Base-by-base conservation (phyloP, 805 yeast species). In the Wickerhamomyces chambardii region DNA sequence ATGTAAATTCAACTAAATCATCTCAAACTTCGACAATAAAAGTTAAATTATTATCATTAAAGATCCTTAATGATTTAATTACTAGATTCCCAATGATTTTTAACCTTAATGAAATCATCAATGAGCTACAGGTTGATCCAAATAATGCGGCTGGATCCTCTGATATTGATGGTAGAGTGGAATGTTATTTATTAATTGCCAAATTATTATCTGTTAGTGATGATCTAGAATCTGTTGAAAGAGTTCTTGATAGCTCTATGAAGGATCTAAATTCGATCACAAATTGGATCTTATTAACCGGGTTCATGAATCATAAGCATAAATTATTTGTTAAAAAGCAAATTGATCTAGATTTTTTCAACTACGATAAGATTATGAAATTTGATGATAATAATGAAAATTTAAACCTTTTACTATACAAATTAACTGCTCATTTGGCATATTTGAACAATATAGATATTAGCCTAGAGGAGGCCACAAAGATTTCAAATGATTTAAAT, bases 201-300 rank as follows among this genome's bases (percentile, higher is more conserved):
- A 62, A 52, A 33, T 33, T 63, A 18, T 48, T 63, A 2, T 47
- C 51, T 8, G 40, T 51, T 6, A 58, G 66, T 2, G 58, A 58
- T 28, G 55, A 55, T 25, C 51, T 49, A 57, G 44, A 52, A 65
- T 45, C 49, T 62, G 28, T 33, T 70, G 32, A 52, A 24, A 24
- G 27, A 24, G 4, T 5, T 24, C 27, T 24, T 24, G 27, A 24
- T 12, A 11, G n/a, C n/a, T 24, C 12, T 11, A 24, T 24, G 27
- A 24, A 24, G 12, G 12, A 24, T 24, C 12, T 24, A 24, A 12
- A 5, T 12, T 24, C 27, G 12, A 24, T 24, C 5, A 10, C 70
- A 30, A 56, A 84, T 29, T 83, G 92, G 90, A 65, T 73, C 14
- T 47, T 79, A 17, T 47, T 83, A 17, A 62, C 67, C 40, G 90